These are phyloP conservation scores for Durio zibethinus DNA, from an alignment of 345 rosid genomes.

Conservation along the genomic window DNA sequence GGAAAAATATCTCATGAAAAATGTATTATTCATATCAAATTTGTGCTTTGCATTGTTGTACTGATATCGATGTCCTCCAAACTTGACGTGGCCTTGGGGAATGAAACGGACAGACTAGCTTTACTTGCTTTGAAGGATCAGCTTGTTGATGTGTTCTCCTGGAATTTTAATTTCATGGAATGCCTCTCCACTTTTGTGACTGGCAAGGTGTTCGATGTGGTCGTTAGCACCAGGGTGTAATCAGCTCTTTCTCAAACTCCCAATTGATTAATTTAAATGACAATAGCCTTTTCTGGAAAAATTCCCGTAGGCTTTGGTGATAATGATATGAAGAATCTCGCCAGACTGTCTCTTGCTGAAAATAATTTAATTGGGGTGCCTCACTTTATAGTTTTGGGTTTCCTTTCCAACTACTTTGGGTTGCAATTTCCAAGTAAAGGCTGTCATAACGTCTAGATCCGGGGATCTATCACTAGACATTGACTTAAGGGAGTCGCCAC, in stretches of 20 bases:
- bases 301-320: neutral
- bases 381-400: too few relatives aligned
- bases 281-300: too few relatives aligned
- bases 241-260: neutral
- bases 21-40: neutral
- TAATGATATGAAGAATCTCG: neutral
- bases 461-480: too few relatives aligned
- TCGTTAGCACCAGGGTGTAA: conserved; percentile 16
- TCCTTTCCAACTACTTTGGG: too few relatives aligned
- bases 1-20: neutral
- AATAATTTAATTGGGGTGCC: neutral
- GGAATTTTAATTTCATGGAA: neutral
- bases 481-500: too few relatives aligned
- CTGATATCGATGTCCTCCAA: neutral
- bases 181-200: conserved; percentile 16
- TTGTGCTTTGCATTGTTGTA: neutral
- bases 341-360: neutral
- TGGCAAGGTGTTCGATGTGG: conserved; percentile 30
- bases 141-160: conserved; percentile 3
- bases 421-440: too few relatives aligned
- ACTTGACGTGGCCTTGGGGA: neutral
- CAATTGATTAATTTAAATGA: fast-evolving
- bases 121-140: conserved; percentile 1
- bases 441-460: too few relatives aligned
- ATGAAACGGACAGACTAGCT: neutral